Base-by-base conservation (phyloP, 352 stramenopile species). In the Pythium dissimile region DNA sequence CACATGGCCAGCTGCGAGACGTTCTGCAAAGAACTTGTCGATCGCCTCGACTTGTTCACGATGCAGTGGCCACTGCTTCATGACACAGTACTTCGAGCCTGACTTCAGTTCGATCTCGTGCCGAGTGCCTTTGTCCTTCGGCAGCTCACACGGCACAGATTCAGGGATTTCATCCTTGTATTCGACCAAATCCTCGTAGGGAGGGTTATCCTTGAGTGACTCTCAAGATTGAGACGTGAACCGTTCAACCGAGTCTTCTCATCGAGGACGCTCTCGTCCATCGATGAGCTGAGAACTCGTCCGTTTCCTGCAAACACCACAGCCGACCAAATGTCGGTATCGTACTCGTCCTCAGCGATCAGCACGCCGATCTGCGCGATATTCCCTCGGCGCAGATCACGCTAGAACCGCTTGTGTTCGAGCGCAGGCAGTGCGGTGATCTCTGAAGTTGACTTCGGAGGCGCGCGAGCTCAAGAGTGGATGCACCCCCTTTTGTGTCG, bases 21-120 rank as follows among this genome's bases (percentile, higher is more conserved):
- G 47, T 34, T 32, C 45, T 2, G 28, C 58, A 28, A 67, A 67
- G 42, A 66, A 67, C 39, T 57, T 32, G 37, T 67, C 46, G 31
- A 62, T 51, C 37, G n/a, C 31, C 16, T 43, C 37, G 16, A 43
- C 37, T 20, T 43, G 37, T 43, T 43, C 37, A 43, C 16, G 37
- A 43, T 7, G 37, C 37, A 43, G 37, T 43, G 16, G 16, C 37
- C 37, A 43, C 37, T 43, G 37, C 37, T 43, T 43, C 37, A 43
- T 43, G 37, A 43, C 37, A 43, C 37, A 12, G 37, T 43, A 43
- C 37, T 43, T 43, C 37, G 37, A 43, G 16, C 37, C 11, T 43
- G 37, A 20, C 37, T 43, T 43, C 37, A 43, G 37, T 7, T 43
- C 37, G 37, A 43, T 43, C 37, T 43, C 37, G 11, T 43, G 37